Evolutionary conservation across 23 red algal genomes (phyloP), one percentile per base, ranked within the genome.

Genomic region (Gracilariopsis chorda): DNA sequence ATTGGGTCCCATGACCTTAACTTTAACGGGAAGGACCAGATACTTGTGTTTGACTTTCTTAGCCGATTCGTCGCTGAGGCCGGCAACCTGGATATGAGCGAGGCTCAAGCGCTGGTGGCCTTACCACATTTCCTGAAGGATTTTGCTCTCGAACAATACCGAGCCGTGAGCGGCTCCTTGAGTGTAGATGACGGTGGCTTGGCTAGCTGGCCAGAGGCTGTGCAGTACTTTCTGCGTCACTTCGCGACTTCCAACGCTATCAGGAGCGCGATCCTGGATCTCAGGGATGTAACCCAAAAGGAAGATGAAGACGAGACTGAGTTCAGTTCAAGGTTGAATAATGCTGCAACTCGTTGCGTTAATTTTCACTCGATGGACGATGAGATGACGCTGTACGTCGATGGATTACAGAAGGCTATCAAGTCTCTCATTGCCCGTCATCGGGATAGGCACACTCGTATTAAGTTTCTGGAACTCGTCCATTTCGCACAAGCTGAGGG

Each of bases 291-390:
- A 49, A 0, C 35, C 27, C 34, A 78, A 46, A 48, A 48, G 20
- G 19, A 39, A 4, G 27, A 46, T 1, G 73, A 78, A 13, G 45
- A 48, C 19, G 49, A 51, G 30, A 46, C 19, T 3, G 41, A 48
- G 28, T 78, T 49, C 30, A 52, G 49, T 52, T 52, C 49, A 12
- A 48, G 73, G 45, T 24, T 78, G 37, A 51, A 48, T 19, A 52
- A 78, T 33, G 73, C 40, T 4, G 27, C 36, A 19, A 78, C 45
- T 21, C 44, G 43, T 27, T 78, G 36, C 30, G 43, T 39, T 27
- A 78, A 78, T 33, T 39, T 78, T 52, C 44, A 78, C 14, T 78
- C 45, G 13, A 52, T n/a, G 7, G 45, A 78, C 10, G 73, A 53
- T 17, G n/a, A 52, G 45, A 78, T 55, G 73, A 78, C 44, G 4